phyloP scores from a whole-genome alignment of 208 protist genomes.

The Acanthamoeba quina region DNA sequence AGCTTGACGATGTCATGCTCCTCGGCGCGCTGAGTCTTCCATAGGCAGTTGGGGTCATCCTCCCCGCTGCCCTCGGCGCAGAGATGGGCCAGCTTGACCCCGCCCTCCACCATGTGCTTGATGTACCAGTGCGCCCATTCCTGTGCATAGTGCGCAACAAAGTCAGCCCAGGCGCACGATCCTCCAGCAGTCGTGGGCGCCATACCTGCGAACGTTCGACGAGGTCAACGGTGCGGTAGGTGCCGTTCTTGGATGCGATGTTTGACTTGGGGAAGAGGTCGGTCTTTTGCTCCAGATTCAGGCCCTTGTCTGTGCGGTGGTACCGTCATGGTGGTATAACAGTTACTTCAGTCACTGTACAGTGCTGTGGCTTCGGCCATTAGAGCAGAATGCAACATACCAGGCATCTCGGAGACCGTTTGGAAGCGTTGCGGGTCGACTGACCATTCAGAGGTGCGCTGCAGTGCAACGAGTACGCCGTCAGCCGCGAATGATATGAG shows the following conservation, averaged over 20 bases:
- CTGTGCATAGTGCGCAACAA: background rate
- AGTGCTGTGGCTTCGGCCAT: background rate
- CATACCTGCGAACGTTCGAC: background rate
- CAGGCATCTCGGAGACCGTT: background rate
- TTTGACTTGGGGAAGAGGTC: background rate
- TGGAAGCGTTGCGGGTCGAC: conserved; percentile 29
- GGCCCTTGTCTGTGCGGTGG: background rate
- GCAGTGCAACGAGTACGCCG: background rate
- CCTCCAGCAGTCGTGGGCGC: background rate
- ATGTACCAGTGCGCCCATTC: conserved; percentile 54
- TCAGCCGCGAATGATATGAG: no score
- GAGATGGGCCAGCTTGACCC: background rate
- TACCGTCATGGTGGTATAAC: background rate
- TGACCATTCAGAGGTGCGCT: conserved; percentile 7
- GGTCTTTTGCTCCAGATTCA: background rate
- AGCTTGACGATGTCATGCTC: conserved; percentile 30
- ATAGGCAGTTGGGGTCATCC: conserved; percentile 39
- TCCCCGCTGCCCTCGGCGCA: background rate
- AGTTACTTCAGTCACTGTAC: background rate
- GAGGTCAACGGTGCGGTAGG: background rate
- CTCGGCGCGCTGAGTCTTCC: conserved; percentile 46
- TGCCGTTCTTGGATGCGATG: background rate
- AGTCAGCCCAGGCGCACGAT: no score
- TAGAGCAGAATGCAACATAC: background rate
- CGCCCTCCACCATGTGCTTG: conserved; percentile 1